Conservation (phyloP, 164 flowering plant species). For the Aristolochia contorta region DNA sequence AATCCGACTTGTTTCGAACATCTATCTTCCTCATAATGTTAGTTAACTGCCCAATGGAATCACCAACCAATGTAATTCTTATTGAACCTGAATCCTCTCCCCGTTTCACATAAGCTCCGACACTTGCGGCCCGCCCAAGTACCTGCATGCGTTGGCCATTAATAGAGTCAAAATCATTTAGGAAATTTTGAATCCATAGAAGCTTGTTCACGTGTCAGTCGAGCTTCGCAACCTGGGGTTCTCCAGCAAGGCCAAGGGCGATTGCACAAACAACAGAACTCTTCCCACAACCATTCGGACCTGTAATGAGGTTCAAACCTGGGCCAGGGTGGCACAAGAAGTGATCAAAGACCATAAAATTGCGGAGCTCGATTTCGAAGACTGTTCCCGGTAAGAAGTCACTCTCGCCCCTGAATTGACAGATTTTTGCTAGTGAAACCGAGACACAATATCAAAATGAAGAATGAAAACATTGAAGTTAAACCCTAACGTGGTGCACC, state of each 20-base stretch:
- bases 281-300: conserved; percentile 96
- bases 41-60: conserved; percentile 34
- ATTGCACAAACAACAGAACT: conserved; percentile 96
- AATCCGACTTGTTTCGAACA: conserved; percentile 74
- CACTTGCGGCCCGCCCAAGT: conserved; percentile 84
- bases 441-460: no score
- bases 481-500: conserved; percentile 14
- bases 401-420: conserved; percentile 57
- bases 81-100: conserved; percentile 77
- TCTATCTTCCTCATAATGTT: conserved; percentile 64
- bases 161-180: neutral
- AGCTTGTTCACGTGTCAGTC: neutral
- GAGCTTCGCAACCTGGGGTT: conserved; percentile 64
- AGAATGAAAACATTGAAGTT: neutral
- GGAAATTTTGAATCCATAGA: neutral
- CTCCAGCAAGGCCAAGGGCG: conserved; percentile 93
- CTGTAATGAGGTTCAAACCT: conserved; percentile 79
- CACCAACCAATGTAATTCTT: conserved; percentile 64
- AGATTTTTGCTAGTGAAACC: no score
- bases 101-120: conserved; percentile 92
- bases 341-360: conserved; percentile 76
- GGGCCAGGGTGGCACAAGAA: conserved; percentile 69
- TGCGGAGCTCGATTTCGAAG: conserved; percentile 63
- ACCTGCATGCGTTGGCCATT: conserved; percentile 25
- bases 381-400: conserved; percentile 86